Percentiles rank a stretch among this genome's conserved stretches.
These are phyloP conservation scores for Dissophora ornata DNA, from an alignment of 192 early-diverging fungal genomes.

Conservation along the genomic window DNA sequence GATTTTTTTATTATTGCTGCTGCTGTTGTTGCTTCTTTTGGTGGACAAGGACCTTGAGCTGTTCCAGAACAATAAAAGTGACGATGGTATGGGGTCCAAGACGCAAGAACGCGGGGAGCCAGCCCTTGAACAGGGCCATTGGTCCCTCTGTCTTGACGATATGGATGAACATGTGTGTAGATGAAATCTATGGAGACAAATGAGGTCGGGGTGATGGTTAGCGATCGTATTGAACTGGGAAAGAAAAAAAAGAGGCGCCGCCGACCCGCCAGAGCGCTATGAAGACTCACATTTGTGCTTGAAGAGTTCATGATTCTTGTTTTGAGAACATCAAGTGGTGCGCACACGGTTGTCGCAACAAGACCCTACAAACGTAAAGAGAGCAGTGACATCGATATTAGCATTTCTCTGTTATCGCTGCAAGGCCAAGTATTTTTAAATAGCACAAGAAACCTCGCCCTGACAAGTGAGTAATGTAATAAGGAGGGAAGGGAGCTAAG, in stretches of 20 bases:
- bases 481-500: no score
- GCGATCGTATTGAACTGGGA: neutral
- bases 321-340: slow-evolving; percentile 87
- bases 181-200: slow-evolving; percentile 44
- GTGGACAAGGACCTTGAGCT: slow-evolving; percentile 64
- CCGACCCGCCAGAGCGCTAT: slow-evolving; percentile 19
- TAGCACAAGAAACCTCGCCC: neutral
- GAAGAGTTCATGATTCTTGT: slow-evolving; percentile 86
- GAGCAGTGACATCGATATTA: neutral
- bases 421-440: neutral
- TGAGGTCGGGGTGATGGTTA: neutral
- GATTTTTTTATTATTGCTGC: neutral
- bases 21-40: slow-evolving; percentile 28
- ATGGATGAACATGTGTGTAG: slow-evolving; percentile 57
- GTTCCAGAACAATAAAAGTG: slow-evolving; percentile 86
- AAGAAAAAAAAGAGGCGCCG: neutral
- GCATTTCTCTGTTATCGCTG: neutral
- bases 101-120: slow-evolving; percentile 84
- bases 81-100: slow-evolving; percentile 87
- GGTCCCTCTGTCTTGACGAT: slow-evolving; percentile 77
- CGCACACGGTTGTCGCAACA: slow-evolving; percentile 79
- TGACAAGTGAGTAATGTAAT: slow-evolving; percentile 6
- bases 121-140: slow-evolving; percentile 82
- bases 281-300: slow-evolving; percentile 47
- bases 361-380: slow-evolving; percentile 62